A percentile compares a stretch with the other conserved stretches of the same genome.
Conservation (phyloP, 176 grass and related monocot species). For the Avena insularis region DNA sequence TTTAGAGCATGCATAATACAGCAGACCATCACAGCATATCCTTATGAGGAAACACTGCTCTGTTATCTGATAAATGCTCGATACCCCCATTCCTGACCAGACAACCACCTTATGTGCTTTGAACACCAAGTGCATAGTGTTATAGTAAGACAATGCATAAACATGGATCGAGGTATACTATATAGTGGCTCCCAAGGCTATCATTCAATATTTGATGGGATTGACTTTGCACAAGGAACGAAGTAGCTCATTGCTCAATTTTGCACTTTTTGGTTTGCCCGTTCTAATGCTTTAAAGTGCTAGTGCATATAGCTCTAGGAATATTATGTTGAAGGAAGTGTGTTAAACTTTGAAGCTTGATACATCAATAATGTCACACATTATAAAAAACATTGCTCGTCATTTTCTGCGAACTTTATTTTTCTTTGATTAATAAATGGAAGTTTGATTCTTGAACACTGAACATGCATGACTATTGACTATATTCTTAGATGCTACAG, state of each 20-base stretch:
- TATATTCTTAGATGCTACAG: constrained; percentile 5
- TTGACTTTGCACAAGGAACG: constrained; percentile 32
- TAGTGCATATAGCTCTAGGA: neutral
- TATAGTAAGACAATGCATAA: neutral
- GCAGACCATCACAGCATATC: neutral
- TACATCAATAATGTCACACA: neutral
- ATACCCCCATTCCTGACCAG: neutral
- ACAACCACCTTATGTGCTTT: constrained; percentile 17
- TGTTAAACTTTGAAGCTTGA: constrained; percentile 20
- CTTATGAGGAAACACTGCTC: constrained; percentile 9
- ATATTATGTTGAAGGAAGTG: neutral
- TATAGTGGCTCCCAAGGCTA: constrained; percentile 26
- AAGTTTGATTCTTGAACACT: constrained; percentile 10
- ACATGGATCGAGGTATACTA: constrained; percentile 10
- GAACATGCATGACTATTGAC: neutral
- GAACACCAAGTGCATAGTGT: constrained; percentile 21
- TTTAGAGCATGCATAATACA: neutral
- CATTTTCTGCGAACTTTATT: constrained; percentile 2
- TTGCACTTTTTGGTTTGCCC: constrained; percentile 11
- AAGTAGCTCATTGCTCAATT: neutral
- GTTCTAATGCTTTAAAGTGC: constrained; percentile 23
- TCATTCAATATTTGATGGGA: constrained; percentile 14
- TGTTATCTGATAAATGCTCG: constrained; percentile 11
- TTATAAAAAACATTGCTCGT: neutral
- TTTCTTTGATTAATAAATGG: neutral